phyloP scores from a whole-genome alignment of 208 protist genomes.

The Trypanosoma vivax region DNA sequence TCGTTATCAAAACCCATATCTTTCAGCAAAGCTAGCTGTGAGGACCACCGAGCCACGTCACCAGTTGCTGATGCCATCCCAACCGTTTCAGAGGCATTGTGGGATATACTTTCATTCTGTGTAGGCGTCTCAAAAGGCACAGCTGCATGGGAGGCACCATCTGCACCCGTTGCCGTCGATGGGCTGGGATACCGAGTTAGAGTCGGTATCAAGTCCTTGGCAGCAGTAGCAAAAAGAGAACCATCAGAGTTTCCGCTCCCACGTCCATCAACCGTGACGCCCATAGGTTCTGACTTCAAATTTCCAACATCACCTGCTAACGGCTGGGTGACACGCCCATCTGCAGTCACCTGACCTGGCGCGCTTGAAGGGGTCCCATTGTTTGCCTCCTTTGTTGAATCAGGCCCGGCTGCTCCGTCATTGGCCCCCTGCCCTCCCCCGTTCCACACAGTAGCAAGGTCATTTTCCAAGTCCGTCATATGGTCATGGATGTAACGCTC shows the following conservation, averaged over 20 bases:
- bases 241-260: background rate
- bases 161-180: too few relatives aligned
- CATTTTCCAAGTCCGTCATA: constrained; percentile 23
- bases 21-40: constrained; percentile 25
- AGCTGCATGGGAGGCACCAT: too few relatives aligned
- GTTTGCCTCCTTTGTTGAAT: constrained; percentile 43
- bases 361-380: constrained; percentile 39
- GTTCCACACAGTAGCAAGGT: background rate
- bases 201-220: too few relatives aligned
- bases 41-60: constrained; percentile 7
- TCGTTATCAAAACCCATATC: constrained; percentile 86
- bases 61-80: background rate
- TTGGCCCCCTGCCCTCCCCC: constrained; percentile 4
- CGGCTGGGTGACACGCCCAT: background rate
- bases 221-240: background rate
- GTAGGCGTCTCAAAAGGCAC: background rate
- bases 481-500: constrained; percentile 45
- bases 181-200: too few relatives aligned
- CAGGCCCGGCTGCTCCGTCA: constrained; percentile 28
- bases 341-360: constrained; percentile 3
- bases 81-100: background rate
- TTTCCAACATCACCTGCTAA: background rate
- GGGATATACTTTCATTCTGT: background rate
- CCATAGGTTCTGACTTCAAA: background rate
- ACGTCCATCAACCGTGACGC: background rate